phyloP scores from a whole-genome alignment of 371 early-diverging fungal species.

The Mucor piriformis region DNA sequence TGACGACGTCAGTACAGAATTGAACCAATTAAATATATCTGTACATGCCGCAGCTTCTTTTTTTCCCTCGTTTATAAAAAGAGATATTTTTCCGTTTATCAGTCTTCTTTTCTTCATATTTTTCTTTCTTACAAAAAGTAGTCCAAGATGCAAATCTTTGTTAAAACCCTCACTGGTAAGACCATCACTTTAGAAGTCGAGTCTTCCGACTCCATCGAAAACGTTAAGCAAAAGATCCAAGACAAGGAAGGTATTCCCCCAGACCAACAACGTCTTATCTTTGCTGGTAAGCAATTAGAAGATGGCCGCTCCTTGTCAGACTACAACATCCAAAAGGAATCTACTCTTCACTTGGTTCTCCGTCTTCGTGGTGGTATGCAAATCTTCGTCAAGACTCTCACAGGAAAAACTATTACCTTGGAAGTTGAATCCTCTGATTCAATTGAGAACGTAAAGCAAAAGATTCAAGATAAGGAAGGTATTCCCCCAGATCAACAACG shows the following conservation, averaged over 20 bases:
- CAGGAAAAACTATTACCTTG: constrained; percentile 98
- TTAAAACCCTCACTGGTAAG: constrained; percentile 99
- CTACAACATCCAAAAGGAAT: constrained; percentile 90
- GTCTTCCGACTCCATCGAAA: constrained; percentile 84
- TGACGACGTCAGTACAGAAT: constrained; percentile 16
- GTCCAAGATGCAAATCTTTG: constrained; percentile 78
- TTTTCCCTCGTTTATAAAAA: constrained; percentile 2
- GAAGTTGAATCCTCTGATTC: constrained; percentile 96
- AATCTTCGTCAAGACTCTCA: constrained; percentile 98
- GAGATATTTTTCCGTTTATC: not conserved
- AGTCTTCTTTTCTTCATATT: constrained; percentile 2
- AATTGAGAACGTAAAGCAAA: constrained; percentile 92
- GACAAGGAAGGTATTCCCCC: constrained; percentile 98
- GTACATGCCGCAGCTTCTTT: constrained; percentile 14
- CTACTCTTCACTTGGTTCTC: constrained; percentile 95
- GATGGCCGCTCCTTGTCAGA: constrained; percentile 86
- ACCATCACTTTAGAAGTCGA: constrained; percentile 98
- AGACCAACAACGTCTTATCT: constrained; percentile 99
- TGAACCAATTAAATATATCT: constrained; percentile 10
- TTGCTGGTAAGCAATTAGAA: constrained; percentile 98
- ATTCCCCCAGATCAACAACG: constrained; percentile 99
- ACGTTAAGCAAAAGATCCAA: constrained; percentile 98
- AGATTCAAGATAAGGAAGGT: constrained; percentile 97
- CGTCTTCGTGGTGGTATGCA: constrained; percentile 90
- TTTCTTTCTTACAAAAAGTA: constrained; percentile 1